Conservation (phyloP, 768 basidiomycete genomes). For the Phaffia tasmanica region DNA sequence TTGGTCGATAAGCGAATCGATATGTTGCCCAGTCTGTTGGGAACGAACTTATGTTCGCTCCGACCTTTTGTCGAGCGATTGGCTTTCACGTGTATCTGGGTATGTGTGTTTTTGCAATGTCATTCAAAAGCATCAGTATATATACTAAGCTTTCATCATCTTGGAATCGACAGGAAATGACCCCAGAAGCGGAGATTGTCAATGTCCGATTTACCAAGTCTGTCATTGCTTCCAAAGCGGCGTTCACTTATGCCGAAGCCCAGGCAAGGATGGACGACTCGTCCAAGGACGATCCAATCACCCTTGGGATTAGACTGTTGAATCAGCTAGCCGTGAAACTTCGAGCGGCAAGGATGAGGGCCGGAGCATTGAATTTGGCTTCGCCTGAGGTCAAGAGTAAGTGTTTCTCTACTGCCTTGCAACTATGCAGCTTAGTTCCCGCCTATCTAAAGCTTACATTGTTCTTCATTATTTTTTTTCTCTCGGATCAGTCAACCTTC, state of each 20-base stretch:
- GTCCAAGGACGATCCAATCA: slow-evolving; percentile 65
- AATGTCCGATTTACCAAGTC: slow-evolving; percentile 87
- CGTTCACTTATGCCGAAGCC: slow-evolving; percentile 94
- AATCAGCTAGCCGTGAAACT: slow-evolving; percentile 77
- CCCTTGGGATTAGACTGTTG: slow-evolving; percentile 73
- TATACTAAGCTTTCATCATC: background rate
- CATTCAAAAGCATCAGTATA: background rate
- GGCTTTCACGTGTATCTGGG: slow-evolving; percentile 95
- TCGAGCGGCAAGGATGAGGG: slow-evolving; percentile 73
- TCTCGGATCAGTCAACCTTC: slow-evolving; percentile 57
- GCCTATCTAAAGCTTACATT: background rate
- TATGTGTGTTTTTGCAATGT: slow-evolving; percentile 36
- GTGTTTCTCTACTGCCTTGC: background rate
- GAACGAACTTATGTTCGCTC: slow-evolving; percentile 90
- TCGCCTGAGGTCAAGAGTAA: slow-evolving; percentile 81
- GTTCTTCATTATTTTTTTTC: background rate
- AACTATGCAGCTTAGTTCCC: no score
- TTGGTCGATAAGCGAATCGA: slow-evolving; percentile 97
- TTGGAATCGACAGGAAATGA: slow-evolving; percentile 57
- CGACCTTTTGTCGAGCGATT: slow-evolving; percentile 84
- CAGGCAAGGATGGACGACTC: slow-evolving; percentile 85
- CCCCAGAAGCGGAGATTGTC: slow-evolving; percentile 75
- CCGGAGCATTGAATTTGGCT: slow-evolving; percentile 93
- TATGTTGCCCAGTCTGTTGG: slow-evolving; percentile 87
- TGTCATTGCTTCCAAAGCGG: slow-evolving; percentile 88